Evolutionary conservation across 2,329 filamentous ascomycete genomes (phyloP), one percentile per base, ranked within the genome.

Genomic region (Colletotrichum spinosum): DNA sequence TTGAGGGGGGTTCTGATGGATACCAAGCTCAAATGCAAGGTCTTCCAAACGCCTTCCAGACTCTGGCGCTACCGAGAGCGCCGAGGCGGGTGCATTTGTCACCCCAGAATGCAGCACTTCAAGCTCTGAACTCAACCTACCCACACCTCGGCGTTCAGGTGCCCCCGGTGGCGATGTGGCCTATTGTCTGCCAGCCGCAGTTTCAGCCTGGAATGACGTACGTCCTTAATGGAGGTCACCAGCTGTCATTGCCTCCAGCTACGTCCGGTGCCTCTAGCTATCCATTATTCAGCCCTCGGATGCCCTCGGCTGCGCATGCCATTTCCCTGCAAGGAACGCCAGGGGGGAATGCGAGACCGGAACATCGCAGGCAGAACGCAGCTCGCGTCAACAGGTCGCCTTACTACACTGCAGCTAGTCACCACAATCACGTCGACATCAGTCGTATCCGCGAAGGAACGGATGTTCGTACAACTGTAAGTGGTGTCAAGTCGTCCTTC

Each of bases 391-490:
- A 76, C 51, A 73, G 84, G 69, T 78, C 82, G 11, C 74, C 81
- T n/a, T 81, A 81, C 60, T 81, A 81, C 69, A 84, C 80, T 60
- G 76, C 79, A 6, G 75, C 81, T 2, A 81, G 81, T 37, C 83
- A 87, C 65, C 86, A 89, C 71, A 90, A 90, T 62, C 82, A 87
- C 33, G 88, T 90, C 6, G 88, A 90, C 67, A 81, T 88, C 52
- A 78, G 80, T 60, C 82, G 84, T n/a, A 90, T 90, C 69, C 80
- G 82, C 15, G 83, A 87, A 13, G 91, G 91, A 9, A 85, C 86
- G 50, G 91, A 94, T 74, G 90, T 93, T 64, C 87, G 91, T 55
- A 93, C 91, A 8, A 94, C 91, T 1, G 91, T 92, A 80, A 77
- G 86, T 79, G 34, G 15, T 2, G 13, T 13, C 37, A 17, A 41